A percentile compares a stretch with the other conserved stretches of the same genome.
phyloP scores from a whole-genome alignment of 331 rosid species.

The Dryas integrifolia region DNA sequence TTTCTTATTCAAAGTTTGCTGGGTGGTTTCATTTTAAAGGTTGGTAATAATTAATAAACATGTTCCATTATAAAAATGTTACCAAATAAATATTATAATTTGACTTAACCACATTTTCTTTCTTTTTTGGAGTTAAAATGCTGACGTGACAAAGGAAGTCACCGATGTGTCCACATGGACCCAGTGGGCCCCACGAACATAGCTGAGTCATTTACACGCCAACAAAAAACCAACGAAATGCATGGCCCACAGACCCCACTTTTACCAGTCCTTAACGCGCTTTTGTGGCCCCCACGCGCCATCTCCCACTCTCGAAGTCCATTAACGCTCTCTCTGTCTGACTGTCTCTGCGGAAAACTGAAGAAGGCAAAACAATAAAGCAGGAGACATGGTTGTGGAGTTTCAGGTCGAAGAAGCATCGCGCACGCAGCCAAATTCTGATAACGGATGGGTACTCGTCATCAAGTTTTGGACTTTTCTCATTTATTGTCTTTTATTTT shows the following conservation, averaged over 20 bases:
- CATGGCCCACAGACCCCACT: not conserved
- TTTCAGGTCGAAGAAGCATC: slow-evolving; percentile 48
- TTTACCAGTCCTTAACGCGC: not conserved
- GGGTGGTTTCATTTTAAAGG: too few relatives aligned
- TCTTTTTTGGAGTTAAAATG: not conserved
- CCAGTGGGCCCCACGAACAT: not conserved
- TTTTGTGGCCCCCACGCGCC: slow-evolving; percentile 18
- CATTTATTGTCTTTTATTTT: slow-evolving; percentile 16
- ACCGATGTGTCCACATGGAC: not conserved
- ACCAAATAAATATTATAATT: too few relatives aligned
- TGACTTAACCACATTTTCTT: too few relatives aligned
- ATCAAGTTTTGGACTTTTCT: slow-evolving; percentile 25
- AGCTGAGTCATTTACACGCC: not conserved
- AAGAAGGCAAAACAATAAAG: slow-evolving; percentile 9
- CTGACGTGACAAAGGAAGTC: not conserved
- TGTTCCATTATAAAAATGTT: too few relatives aligned
- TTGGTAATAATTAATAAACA: too few relatives aligned
- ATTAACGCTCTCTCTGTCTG: not conserved
- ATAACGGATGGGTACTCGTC: slow-evolving; percentile 5
- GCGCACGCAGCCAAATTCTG: slow-evolving; percentile 42
- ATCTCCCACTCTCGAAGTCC: not conserved
- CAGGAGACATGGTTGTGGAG: slow-evolving; percentile 20
- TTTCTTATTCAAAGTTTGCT: too few relatives aligned
- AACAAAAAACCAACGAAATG: not conserved
- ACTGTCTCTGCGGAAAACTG: not conserved